phyloP scores from a whole-genome alignment of 495 filamentous ascomycete species.

The Neurospora cerealis region DNA sequence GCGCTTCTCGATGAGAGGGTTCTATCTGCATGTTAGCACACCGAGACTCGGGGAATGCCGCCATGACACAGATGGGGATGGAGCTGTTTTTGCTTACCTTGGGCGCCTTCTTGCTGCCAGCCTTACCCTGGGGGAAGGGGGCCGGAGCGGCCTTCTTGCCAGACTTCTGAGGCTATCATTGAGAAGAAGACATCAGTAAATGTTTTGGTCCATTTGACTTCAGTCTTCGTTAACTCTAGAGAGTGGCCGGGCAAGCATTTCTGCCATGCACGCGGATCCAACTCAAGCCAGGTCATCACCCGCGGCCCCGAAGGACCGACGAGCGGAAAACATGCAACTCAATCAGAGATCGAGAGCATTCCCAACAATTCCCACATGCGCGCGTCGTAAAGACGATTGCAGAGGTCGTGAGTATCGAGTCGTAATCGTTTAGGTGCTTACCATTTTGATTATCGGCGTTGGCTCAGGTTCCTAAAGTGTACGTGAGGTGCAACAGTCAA shows the following conservation, averaged over 20 bases:
- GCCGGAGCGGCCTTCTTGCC: constrained; percentile 93
- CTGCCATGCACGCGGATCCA: constrained; percentile 38
- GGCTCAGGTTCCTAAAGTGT: constrained; percentile 15
- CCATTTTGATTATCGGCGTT: constrained; percentile 30
- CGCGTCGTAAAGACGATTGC: constrained; percentile 2
- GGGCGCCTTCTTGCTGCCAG: constrained; percentile 86
- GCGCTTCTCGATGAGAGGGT: constrained; percentile 98
- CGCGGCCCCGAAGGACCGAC: constrained; percentile 37
- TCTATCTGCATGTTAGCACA: constrained; percentile 48
- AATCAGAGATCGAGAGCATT: constrained; percentile 21
- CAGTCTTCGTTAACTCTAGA: constrained; percentile 89
- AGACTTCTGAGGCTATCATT: constrained; percentile 99
- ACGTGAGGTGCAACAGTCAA: constrained; percentile 16
- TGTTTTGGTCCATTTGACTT: constrained; percentile 58
- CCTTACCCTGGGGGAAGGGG: constrained; percentile 90
- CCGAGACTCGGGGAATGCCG: background rate
- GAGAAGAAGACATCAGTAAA: constrained; percentile 97
- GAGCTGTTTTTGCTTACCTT: constrained; percentile 57
- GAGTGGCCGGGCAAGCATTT: constrained; percentile 57
- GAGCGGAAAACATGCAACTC: constrained; percentile 41
- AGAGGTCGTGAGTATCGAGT: constrained; percentile 10
- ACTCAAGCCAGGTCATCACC: constrained; percentile 82
- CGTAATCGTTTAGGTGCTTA: constrained; percentile 28
- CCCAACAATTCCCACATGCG: background rate
- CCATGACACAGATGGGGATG: background rate